Percentiles rank a stretch among this genome's conserved stretches.
These are phyloP conservation scores for Aureobasidium mangrovei DNA, from an alignment of 2,329 filamentous ascomycete species.

Conservation along the genomic window DNA sequence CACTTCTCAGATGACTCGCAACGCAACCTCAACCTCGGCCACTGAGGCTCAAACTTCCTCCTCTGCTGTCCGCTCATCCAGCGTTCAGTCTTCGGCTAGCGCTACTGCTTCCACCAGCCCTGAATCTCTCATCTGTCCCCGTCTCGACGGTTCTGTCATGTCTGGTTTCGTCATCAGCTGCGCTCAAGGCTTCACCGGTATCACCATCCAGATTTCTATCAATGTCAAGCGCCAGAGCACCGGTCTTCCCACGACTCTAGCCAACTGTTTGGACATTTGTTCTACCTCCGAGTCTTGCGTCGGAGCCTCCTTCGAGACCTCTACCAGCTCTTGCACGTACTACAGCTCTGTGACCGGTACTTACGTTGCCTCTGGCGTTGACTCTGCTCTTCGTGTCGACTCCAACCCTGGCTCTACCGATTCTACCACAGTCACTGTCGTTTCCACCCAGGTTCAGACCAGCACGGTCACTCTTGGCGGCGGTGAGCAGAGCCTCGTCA, in stretches of 20 bases:
- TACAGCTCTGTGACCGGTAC: conserved; percentile 4
- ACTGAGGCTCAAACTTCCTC: neutral
- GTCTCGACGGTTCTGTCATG: neutral
- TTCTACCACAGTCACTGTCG: neutral
- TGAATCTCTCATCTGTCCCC: conserved; percentile 5
- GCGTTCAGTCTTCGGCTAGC: neutral
- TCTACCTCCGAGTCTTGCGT: conserved; percentile 1
- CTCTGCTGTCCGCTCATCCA: too few relatives aligned
- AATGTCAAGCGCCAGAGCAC: conserved; percentile 9
- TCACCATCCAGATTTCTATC: neutral
- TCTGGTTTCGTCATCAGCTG: conserved; percentile 2
- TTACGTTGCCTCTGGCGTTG: neutral
- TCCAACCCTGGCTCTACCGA: neutral
- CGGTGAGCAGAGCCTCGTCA: conserved; percentile 12
- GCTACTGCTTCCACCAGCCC: neutral
- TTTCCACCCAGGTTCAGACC: neutral
- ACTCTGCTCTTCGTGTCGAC: conserved; percentile 7
- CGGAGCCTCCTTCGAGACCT: conserved; percentile 3
- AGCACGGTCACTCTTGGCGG: conserved; percentile 20
- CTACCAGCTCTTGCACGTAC: neutral
- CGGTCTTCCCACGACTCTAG: neutral
- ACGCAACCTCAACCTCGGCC: neutral
- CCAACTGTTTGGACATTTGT: conserved; percentile 12
- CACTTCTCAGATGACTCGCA: too few relatives aligned
- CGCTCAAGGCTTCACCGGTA: neutral